Evolutionary conservation across 2,329 filamentous ascomycete genomes (phyloP).

Genomic region (Penicillium griseofulvum): DNA sequence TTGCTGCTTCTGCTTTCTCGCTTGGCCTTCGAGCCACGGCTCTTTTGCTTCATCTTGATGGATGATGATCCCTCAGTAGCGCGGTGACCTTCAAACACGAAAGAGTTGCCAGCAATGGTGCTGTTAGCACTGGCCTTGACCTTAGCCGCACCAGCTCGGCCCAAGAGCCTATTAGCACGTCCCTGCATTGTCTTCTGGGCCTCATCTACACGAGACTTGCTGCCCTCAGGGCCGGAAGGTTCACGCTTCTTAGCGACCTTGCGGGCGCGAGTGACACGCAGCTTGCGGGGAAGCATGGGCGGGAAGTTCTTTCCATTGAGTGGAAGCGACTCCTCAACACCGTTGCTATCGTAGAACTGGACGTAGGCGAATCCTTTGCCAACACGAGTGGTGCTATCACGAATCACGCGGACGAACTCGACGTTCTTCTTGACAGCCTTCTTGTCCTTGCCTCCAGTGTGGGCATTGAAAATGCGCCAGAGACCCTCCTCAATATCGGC

Average conservation of each 20-base stretch:
- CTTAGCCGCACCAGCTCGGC: constrained; percentile 40
- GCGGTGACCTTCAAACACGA: constrained; percentile 48
- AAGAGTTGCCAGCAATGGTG: constrained; percentile 31
- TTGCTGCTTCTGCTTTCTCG: constrained; percentile 42
- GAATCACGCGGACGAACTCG: constrained; percentile 88
- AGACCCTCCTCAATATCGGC: constrained; percentile 86
- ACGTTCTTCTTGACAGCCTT: constrained; percentile 67
- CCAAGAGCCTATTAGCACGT: constrained; percentile 39
- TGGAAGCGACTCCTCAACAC: constrained; percentile 85
- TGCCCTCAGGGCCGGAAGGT: constrained; percentile 10
- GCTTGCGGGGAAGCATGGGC: constrained; percentile 82
- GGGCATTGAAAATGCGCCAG: constrained; percentile 43
- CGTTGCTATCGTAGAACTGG: constrained; percentile 85
- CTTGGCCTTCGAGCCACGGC: constrained; percentile 42
- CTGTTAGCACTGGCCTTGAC: constrained; percentile 29
- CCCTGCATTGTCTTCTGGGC: constrained; percentile 39
- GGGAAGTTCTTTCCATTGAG: constrained; percentile 90
- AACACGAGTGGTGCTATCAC: constrained; percentile 84
- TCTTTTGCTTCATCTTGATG: constrained; percentile 39
- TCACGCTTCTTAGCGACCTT: constrained; percentile 54
- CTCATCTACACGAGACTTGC: constrained; percentile 25
- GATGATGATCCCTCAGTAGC: constrained; percentile 35
- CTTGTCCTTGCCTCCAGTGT: constrained; percentile 32
- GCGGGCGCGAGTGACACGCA: constrained; percentile 85
- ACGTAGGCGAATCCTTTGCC: constrained; percentile 98